Conservation (phyloP, 2,329 filamentous ascomycete genomes). For the Tolypocladium capitatum region DNA sequence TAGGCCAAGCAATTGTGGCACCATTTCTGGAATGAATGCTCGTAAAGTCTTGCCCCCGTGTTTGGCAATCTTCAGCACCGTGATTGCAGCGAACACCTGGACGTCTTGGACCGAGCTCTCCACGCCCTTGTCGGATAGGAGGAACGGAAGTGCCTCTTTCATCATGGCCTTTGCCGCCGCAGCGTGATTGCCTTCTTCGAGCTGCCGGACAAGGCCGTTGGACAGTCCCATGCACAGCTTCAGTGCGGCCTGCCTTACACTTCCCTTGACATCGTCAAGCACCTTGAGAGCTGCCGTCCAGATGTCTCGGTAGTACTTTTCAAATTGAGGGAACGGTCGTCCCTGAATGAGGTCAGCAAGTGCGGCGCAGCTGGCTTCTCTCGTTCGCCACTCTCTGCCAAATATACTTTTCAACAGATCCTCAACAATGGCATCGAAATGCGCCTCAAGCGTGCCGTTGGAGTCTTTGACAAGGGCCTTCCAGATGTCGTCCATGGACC, state of each 20-base stretch:
- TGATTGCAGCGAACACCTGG: conserved; percentile 67
- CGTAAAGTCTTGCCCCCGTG: conserved; percentile 68
- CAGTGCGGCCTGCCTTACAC: conserved; percentile 68
- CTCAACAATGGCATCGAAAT: conserved; percentile 82
- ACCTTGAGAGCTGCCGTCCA: conserved; percentile 83
- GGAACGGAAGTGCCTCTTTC: conserved; percentile 74
- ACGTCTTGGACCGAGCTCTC: conserved; percentile 84
- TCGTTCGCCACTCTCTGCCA: conserved; percentile 83
- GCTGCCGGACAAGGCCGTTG: conserved; percentile 69
- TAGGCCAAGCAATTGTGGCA: conserved; percentile 68
- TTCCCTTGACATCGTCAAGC: conserved; percentile 89
- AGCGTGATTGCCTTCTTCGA: conserved; percentile 63
- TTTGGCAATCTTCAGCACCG: conserved; percentile 80
- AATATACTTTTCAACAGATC: conserved; percentile 79
- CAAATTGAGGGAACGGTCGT: conserved; percentile 61
- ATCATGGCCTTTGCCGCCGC: conserved; percentile 69
- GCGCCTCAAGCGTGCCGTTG: conserved; percentile 56
- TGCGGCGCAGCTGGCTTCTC: conserved; percentile 84
- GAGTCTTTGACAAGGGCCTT: conserved; percentile 87
- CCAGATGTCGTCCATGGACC: conserved; percentile 98
- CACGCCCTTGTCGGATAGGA: conserved; percentile 77
- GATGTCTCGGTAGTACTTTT: conserved; percentile 70
- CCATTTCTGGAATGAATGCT: conserved; percentile 68
- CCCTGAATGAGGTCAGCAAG: conserved; percentile 81
- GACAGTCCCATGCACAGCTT: conserved; percentile 74